Conservation (phyloP, 768 basidiomycete species). For the Collybia nuda region DNA sequence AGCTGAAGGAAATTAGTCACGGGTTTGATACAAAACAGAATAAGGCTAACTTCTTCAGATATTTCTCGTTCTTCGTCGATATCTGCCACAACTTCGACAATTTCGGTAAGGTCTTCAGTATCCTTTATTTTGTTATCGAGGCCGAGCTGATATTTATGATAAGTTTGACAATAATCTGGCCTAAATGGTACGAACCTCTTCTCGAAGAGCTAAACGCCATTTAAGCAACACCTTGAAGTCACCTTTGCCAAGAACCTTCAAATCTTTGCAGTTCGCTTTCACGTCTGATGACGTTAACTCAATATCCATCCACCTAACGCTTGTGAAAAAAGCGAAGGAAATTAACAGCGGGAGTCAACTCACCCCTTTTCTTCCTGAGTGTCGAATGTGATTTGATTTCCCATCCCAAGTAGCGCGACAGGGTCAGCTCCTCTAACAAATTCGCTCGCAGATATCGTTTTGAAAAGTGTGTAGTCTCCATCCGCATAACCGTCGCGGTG, state of each 20-base stretch:
- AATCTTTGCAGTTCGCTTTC: conserved; percentile 80
- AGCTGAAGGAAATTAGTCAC: conserved; percentile 49
- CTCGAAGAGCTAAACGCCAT: conserved; percentile 85
- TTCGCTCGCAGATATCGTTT: conserved; percentile 61
- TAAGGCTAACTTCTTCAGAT: conserved; percentile 69
- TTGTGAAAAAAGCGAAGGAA: background rate
- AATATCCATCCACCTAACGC: conserved; percentile 67
- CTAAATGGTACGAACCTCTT: conserved; percentile 66
- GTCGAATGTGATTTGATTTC: conserved; percentile 75
- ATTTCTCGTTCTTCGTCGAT: conserved; percentile 90
- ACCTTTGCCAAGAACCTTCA: conserved; percentile 96
- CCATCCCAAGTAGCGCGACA: conserved; percentile 72
- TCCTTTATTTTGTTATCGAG: conserved; percentile 76
- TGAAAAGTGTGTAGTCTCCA: conserved; percentile 90
- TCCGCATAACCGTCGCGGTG: conserved; percentile 95
- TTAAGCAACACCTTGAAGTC: conserved; percentile 93
- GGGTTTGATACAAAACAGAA: background rate
- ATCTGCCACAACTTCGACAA: conserved; percentile 60
- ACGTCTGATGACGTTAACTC: conserved; percentile 79
- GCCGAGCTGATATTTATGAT: conserved; percentile 55
- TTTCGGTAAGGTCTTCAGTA: conserved; percentile 77
- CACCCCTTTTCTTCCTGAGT: conserved; percentile 86
- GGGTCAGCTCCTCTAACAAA: conserved; percentile 77
- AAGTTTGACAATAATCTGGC: background rate
- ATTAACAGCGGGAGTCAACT: conserved; percentile 13